Conservation (phyloP, 768 basidiomycete species). For the Naematelia encephala region DNA sequence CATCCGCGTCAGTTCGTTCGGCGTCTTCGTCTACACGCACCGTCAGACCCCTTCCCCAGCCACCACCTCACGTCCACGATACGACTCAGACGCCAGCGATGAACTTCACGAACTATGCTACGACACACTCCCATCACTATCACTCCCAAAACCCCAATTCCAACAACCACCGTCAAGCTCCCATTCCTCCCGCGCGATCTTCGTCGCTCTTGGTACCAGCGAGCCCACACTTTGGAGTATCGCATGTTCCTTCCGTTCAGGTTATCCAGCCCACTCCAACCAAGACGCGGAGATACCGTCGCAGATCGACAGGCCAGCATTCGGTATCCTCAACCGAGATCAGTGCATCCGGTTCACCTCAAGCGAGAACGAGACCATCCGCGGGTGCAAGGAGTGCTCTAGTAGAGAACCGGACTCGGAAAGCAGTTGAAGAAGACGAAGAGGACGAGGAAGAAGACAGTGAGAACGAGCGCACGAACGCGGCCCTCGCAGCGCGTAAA, state of each 20-base stretch:
- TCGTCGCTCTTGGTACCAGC: slow-evolving; percentile 7
- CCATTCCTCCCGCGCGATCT: slow-evolving; percentile 11
- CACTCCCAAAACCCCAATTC: background rate
- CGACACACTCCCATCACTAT: background rate
- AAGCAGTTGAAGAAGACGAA: slow-evolving; percentile 10
- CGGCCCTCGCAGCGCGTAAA: slow-evolving; percentile 18
- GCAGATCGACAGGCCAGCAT: slow-evolving; percentile 1
- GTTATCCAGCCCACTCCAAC: slow-evolving; percentile 22
- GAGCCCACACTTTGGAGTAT: background rate
- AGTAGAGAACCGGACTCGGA: background rate
- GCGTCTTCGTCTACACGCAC: background rate
- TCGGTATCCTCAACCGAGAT: background rate
- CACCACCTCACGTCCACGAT: background rate
- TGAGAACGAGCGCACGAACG: slow-evolving; percentile 18
- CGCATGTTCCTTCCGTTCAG: slow-evolving; percentile 12
- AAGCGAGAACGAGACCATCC: background rate
- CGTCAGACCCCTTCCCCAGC: background rate
- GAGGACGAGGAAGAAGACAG: slow-evolving; percentile 21
- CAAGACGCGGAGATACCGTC: slow-evolving; percentile 5
- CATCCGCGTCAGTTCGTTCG: background rate
- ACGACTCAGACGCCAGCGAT: background rate
- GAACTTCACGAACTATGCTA: background rate
- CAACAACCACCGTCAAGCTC: background rate
- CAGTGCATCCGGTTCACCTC: background rate
- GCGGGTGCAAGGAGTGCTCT: background rate